Percentiles rank a stretch among this genome's conserved stretches.
These are phyloP conservation scores for Bimuria novae-zelandiae DNA, from an alignment of 2,329 filamentous ascomycete genomes.

Conservation along the genomic window DNA sequence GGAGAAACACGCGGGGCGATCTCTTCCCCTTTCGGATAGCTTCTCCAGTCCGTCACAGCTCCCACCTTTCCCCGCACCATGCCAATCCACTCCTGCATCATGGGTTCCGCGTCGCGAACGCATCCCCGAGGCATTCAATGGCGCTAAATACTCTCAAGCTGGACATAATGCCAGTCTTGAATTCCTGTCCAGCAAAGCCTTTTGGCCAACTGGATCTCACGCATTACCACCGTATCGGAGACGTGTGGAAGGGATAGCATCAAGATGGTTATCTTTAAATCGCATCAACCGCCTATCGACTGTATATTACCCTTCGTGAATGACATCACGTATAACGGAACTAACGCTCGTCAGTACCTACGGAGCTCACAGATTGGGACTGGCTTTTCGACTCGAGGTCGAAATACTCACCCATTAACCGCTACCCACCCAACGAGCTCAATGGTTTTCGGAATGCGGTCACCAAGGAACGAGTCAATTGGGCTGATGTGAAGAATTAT, in stretches of 20 bases:
- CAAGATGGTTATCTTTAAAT: constrained; percentile 48
- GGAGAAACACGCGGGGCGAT: constrained; percentile 8
- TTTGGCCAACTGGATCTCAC: neutral
- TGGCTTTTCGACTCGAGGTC: constrained; percentile 64
- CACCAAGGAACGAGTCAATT: constrained; percentile 63
- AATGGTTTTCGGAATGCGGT: constrained; percentile 62
- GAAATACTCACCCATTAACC: constrained; percentile 55
- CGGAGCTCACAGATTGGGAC: constrained; percentile 62
- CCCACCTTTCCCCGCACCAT: constrained; percentile 34
- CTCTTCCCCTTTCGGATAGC: constrained; percentile 17
- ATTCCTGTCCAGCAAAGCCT: neutral
- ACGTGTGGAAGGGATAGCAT: neutral
- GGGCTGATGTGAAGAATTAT: constrained; percentile 60
- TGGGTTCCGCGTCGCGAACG: constrained; percentile 27
- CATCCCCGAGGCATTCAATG: constrained; percentile 19
- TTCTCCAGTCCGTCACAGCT: constrained; percentile 9
- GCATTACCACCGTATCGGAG: too few species aligned
- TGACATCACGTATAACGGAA: neutral
- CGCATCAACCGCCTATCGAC: constrained; percentile 50
- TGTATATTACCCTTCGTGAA: constrained; percentile 16
- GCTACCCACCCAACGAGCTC: constrained; percentile 47
- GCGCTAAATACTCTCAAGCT: neutral
- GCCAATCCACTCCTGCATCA: constrained; percentile 31
- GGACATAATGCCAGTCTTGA: neutral
- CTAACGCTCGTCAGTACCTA: constrained; percentile 52